phyloP scores from a whole-genome alignment of 495 filamentous ascomycete species.

The Penicillium arizonense region DNA sequence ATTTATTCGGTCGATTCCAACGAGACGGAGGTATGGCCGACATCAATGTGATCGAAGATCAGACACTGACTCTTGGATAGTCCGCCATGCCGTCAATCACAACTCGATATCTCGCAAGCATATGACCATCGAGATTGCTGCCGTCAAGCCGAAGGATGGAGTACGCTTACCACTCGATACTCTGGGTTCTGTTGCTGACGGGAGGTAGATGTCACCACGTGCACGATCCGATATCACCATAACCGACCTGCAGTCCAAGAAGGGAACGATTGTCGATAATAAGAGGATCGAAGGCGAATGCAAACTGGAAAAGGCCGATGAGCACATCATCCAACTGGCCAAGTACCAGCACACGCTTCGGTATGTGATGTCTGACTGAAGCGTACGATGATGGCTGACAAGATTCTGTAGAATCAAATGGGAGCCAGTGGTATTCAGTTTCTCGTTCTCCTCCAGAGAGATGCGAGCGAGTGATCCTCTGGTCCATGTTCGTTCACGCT shows the following conservation, averaged over 20 bases:
- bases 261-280: conserved; percentile 76
- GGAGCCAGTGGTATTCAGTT: conserved; percentile 76
- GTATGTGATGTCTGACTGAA: conserved; percentile 24
- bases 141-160: conserved; percentile 65
- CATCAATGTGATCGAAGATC: conserved; percentile 10
- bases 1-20: conserved; percentile 70
- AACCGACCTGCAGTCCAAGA: conserved; percentile 71
- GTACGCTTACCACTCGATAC: conserved; percentile 44
- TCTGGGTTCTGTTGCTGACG: conserved; percentile 14
- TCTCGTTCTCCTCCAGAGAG: conserved; percentile 76
- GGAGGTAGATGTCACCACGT: conserved; percentile 45
- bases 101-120: conserved; percentile 89
- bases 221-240: conserved; percentile 63
- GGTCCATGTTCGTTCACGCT: conserved; percentile 53
- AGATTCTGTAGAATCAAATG: conserved; percentile 64
- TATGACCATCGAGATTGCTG: conserved; percentile 69
- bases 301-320: conserved; percentile 49
- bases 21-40: conserved; percentile 42
- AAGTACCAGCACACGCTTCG: conserved; percentile 54
- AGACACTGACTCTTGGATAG: conserved; percentile 30
- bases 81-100: conserved; percentile 57
- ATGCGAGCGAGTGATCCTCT: conserved; percentile 67
- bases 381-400: not conserved
- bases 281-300: conserved; percentile 58
- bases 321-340: conserved; percentile 67